A percentile compares a stretch with the other conserved stretches of the same genome.
phyloP scores from a whole-genome alignment of 495 filamentous ascomycete genomes.

The Darksidea phi region DNA sequence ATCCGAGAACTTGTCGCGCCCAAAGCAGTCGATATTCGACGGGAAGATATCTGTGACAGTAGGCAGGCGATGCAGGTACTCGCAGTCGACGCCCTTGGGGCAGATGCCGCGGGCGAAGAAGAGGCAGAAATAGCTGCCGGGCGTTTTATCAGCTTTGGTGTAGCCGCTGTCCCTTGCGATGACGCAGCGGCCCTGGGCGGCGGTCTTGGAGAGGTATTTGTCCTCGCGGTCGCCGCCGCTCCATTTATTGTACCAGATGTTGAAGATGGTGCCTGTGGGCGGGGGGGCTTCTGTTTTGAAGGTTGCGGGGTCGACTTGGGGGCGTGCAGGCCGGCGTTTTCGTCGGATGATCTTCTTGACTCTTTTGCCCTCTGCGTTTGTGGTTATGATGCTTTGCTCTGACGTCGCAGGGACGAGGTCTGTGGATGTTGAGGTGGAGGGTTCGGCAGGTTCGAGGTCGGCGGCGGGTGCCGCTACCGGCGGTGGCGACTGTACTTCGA shows the following conservation, averaged over 20 bases:
- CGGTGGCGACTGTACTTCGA: neutral
- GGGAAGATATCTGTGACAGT: conserved; percentile 79
- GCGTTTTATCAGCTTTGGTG: conserved; percentile 77
- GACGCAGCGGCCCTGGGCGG: conserved; percentile 77
- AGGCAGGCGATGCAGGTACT: conserved; percentile 89
- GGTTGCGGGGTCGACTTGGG: conserved; percentile 79
- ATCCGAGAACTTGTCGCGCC: conserved; percentile 79
- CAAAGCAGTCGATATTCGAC: conserved; percentile 91
- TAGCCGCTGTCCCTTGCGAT: conserved; percentile 80
- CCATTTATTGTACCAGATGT: conserved; percentile 89
- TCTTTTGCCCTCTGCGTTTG: conserved; percentile 57
- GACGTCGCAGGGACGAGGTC: conserved; percentile 9
- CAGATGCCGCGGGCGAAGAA: conserved; percentile 86
- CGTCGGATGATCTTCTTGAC: conserved; percentile 64
- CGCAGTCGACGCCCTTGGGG: conserved; percentile 84
- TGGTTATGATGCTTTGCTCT: conserved; percentile 17
- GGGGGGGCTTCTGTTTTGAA: conserved; percentile 77
- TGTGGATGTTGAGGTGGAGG: neutral
- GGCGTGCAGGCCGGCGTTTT: conserved; percentile 64
- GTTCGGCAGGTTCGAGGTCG: neutral
- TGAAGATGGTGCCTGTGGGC: conserved; percentile 91
- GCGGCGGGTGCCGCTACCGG: neutral
- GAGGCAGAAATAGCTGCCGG: conserved; percentile 85
- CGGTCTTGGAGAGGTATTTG: conserved; percentile 73
- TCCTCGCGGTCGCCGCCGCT: conserved; percentile 91